These are phyloP conservation scores for Apiospora marii DNA, from an alignment of 2,329 filamentous ascomycete species.

Conservation along the genomic window DNA sequence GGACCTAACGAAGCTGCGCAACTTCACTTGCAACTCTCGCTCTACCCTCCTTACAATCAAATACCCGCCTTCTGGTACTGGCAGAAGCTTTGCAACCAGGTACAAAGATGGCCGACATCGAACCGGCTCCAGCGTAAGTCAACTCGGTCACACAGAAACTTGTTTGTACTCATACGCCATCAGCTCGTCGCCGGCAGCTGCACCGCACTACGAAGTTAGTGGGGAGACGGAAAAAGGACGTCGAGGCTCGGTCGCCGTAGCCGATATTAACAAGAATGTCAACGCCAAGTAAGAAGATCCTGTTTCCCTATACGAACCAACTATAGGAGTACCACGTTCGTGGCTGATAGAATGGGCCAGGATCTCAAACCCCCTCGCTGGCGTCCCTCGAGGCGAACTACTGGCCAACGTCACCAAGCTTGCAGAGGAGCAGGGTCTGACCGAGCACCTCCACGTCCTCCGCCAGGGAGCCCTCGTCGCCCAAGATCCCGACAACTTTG, in stretches of 20 bases:
- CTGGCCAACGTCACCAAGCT: conserved; percentile 56
- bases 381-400: conserved; percentile 58
- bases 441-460: conserved; percentile 30
- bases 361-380: conserved; percentile 64
- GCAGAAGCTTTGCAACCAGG: not conserved
- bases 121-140: conserved; percentile 18
- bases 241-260: conserved; percentile 40
- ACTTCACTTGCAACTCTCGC: not conserved
- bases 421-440: conserved; percentile 30
- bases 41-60: not conserved
- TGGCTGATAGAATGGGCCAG: conserved; percentile 42
- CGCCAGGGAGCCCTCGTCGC: conserved; percentile 37
- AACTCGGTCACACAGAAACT: not conserved
- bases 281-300: conserved; percentile 53
- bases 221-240: conserved; percentile 44
- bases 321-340: not conserved
- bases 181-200: conserved; percentile 1
- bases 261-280: conserved; percentile 55
- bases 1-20: not conserved
- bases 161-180: not conserved
- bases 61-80: not conserved
- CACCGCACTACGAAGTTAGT: not conserved
- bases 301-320: conserved; percentile 4
- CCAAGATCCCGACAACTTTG: conserved; percentile 54
- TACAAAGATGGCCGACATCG: conserved; percentile 3